Conservation (phyloP, 2,329 filamentous ascomycete species). For the Verticillium albo-atrum region DNA sequence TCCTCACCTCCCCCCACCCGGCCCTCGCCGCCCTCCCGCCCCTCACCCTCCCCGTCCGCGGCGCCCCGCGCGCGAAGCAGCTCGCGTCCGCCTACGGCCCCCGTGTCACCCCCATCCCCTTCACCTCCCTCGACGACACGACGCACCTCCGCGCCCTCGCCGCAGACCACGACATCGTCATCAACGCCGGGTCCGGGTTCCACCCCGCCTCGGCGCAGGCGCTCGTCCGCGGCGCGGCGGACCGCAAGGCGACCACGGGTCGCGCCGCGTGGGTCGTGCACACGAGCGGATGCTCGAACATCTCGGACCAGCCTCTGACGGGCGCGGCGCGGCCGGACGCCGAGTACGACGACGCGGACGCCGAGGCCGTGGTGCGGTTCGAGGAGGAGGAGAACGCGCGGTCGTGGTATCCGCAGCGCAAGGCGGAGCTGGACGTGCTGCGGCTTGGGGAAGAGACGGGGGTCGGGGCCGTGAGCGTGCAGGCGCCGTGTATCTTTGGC, state of each 20-base stretch:
- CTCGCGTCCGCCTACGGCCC: conserved; percentile 4
- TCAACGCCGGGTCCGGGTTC: conserved; percentile 29
- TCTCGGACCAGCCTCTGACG: conserved; percentile 12
- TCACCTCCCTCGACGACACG: conserved; percentile 10
- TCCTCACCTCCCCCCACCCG: conserved; percentile 4
- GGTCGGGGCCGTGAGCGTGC: conserved; percentile 10
- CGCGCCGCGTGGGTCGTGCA: conserved; percentile 18
- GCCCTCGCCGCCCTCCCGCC: not conserved
- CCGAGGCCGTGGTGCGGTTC: conserved; percentile 7
- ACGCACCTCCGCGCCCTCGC: conserved; percentile 5
- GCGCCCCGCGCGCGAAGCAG: conserved; percentile 2
- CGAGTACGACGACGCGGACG: conserved; percentile 9
- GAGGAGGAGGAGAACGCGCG: conserved; percentile 10
- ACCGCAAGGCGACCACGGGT: conserved; percentile 13
- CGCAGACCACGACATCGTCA: conserved; percentile 21
- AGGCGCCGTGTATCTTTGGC: conserved; percentile 12
- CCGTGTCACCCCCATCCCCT: conserved; percentile 4
- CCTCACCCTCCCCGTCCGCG: conserved; percentile 5
- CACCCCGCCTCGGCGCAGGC: conserved; percentile 26
- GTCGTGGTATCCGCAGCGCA: conserved; percentile 14
- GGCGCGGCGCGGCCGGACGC: conserved; percentile 5
- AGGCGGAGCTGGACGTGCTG: conserved; percentile 12
- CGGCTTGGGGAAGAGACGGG: conserved; percentile 3
- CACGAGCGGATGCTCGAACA: conserved; percentile 12
- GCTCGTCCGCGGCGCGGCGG: conserved; percentile 21